phyloP scores from a whole-genome alignment of 306 rosid genomes.

The Inga laurina region DNA sequence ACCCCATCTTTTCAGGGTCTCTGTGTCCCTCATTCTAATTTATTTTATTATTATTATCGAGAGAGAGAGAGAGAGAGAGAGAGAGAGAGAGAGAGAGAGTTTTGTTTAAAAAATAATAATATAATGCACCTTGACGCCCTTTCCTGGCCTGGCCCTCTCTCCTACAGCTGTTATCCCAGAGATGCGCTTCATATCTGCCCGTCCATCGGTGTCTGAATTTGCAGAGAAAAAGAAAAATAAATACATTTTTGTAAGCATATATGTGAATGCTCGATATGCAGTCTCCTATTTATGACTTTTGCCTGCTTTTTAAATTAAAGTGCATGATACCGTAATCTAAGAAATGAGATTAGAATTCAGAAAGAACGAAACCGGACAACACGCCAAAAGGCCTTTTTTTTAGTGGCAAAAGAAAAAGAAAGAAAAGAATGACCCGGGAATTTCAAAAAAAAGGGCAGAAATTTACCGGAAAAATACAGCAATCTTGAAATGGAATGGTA shows the following conservation, averaged over 20 bases:
- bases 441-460: not conserved
- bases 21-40: not conserved
- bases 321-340: not conserved
- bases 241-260: not conserved
- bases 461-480: not conserved
- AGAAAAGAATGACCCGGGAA: not conserved
- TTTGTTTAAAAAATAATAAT: too few relatives aligned
- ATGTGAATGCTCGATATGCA: not conserved
- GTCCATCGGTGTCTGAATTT: constrained; percentile 85
- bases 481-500: constrained; percentile 5
- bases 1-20: constrained; percentile 26
- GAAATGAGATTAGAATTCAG: not conserved
- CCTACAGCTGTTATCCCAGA: constrained; percentile 95
- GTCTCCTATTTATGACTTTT: constrained; percentile 7
- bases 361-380: not conserved
- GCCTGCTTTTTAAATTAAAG: not conserved
- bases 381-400: not conserved
- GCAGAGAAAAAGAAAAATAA: not conserved
- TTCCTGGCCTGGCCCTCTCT: constrained; percentile 88
- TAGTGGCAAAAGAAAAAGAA: not conserved
- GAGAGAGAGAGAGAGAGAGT: too few relatives aligned
- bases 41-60: not conserved
- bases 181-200: constrained; percentile 98
- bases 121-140: constrained; percentile 83
- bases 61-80: too few relatives aligned